Conservation (phyloP, 495 filamentous ascomycete genomes). For the Podospora bellae-mahoneyi region DNA sequence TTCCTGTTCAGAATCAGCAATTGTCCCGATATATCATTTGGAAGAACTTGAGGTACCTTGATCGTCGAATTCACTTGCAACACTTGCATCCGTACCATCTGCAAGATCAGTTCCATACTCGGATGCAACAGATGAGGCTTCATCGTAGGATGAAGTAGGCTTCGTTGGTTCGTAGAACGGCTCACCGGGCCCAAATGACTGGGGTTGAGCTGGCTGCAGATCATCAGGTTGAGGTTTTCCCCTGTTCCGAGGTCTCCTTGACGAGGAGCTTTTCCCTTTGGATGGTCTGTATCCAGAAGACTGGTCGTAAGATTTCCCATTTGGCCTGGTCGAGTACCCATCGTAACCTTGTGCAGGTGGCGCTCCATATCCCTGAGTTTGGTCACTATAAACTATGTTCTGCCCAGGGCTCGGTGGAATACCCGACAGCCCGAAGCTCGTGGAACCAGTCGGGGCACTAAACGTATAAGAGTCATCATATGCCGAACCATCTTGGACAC, state of each 20-base stretch:
- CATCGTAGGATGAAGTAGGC: background rate
- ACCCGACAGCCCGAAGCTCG: background rate
- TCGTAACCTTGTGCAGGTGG: background rate
- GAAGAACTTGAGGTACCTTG: background rate
- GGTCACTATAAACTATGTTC: background rate
- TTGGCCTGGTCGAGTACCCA: slow-evolving; percentile 5
- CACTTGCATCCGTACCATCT: background rate
- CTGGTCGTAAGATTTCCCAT: slow-evolving; percentile 6
- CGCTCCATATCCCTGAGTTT: slow-evolving; percentile 2
- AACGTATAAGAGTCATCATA: slow-evolving; percentile 15
- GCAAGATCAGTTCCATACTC: background rate
- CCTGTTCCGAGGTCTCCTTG: background rate
- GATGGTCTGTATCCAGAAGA: background rate
- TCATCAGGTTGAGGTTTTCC: background rate
- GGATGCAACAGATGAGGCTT: background rate
- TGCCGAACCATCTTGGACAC: background rate
- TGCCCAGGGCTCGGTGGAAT: background rate
- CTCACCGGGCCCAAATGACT: background rate
- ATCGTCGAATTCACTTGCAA: background rate
- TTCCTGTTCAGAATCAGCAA: background rate
- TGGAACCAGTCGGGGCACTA: background rate
- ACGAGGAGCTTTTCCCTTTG: slow-evolving; percentile 10
- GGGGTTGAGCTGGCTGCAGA: background rate
- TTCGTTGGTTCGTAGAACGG: background rate
- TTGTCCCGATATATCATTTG: background rate